phyloP scores from a whole-genome alignment of 768 basidiomycete species.

The Tricholoma hemisulphureum region DNA sequence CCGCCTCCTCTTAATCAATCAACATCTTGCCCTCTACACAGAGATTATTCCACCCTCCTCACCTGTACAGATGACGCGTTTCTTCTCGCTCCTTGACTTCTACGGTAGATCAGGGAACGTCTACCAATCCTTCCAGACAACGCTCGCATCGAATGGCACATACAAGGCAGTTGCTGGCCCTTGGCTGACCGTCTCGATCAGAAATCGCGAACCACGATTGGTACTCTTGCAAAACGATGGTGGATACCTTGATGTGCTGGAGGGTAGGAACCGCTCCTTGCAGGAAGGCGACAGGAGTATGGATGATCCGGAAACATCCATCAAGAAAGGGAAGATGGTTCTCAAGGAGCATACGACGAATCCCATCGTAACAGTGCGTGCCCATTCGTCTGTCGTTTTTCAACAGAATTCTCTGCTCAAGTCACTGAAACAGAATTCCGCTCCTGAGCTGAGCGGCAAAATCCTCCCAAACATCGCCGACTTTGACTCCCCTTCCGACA shows the following conservation, averaged over 20 bases:
- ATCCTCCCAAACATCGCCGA: slow-evolving; percentile 16
- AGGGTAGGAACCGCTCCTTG: neutral
- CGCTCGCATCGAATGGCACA: neutral
- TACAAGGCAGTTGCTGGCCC: neutral
- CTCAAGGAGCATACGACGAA: neutral
- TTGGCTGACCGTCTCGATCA: neutral
- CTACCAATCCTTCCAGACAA: neutral
- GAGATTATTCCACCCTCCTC: too few relatives aligned
- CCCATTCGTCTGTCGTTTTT: too few relatives aligned
- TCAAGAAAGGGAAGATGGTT: neutral
- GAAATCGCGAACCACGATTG: neutral
- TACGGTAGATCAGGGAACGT: neutral
- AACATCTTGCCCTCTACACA: neutral
- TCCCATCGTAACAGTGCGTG: too few relatives aligned
- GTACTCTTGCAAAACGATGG: neutral
- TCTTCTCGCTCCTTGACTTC: neutral
- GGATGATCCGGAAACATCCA: neutral
- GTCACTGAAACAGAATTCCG: neutral
- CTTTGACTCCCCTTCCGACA: slow-evolving; percentile 10
- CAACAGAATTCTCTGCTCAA: neutral
- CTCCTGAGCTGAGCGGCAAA: slow-evolving; percentile 2
- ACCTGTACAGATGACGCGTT: neutral
- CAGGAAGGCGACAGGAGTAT: neutral
- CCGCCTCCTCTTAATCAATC: neutral
- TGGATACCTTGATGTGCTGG: neutral